Base-by-base conservation (phyloP, 139 green algal genomes). In the Coelastrella sp. region DNA sequence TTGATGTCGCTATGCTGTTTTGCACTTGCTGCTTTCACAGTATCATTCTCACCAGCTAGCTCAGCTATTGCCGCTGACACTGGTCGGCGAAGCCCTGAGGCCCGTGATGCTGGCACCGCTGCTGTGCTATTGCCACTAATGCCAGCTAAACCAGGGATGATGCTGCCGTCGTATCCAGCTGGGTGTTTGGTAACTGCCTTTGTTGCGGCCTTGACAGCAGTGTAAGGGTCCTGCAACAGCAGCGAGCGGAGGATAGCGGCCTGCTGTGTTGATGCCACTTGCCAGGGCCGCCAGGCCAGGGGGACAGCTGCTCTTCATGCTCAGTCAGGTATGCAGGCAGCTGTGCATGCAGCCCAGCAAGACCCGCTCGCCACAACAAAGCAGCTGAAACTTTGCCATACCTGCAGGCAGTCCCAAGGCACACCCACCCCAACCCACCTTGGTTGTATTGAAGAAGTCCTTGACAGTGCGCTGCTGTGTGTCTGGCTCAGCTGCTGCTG, bases 121-220 rank as follows among this genome's bases (percentile, higher is more conserved):
- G 54, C 60, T 57, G 23, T 79, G 32, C 82, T 79, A 54, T 65
- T 80, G 83, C 83, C 59, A 61, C 47, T 71, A 61, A 88, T 80
- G 83, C 83, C 66, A 71, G 83, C 83, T 61, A 88, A 68, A 16
- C 83, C 83, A 59, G 83, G 83, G 57, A 88, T 88, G 68, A 60
- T 54, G 66, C 19, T n/a, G 7, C 83, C 83, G 3, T 80, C 54
- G 20, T 73, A 14, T 47, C 47, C 83, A 22, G 82, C 32, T 32
- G 68, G 5, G 5, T 10, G 16, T 22, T 22, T 22, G 64, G 32
- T 54, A 47, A 19, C 82, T 66, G 32, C 54, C 19, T 80, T 20
- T 20, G 54, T 68, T 56, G 19, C 58, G 23, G 23, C 7, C 32
- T 32, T 80, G 68, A 20, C 68, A 56, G 66, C 68, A 73, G 61